Evolutionary conservation across 2,329 filamentous ascomycete species (phyloP), one percentile per base, ranked within the genome.

Genomic region (Trichoderma polysporum): DNA sequence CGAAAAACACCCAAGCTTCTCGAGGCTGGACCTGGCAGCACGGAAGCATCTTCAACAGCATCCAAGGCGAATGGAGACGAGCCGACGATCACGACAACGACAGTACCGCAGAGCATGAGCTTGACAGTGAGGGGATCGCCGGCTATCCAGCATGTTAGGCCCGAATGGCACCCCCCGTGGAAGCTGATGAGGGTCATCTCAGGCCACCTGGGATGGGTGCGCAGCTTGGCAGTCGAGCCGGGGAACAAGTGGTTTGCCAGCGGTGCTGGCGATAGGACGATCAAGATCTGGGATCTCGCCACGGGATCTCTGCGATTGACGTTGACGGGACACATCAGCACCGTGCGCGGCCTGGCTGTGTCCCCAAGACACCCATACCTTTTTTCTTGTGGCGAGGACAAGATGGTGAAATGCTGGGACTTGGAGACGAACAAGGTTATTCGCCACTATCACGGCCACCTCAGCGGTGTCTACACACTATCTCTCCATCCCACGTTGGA

Each of bases 331-430:
- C 94, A 97, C 79, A 97, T 97, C 74, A 96, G 92, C 57, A 96
- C 93, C 4, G 94, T 97, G 0, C 89, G 94, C 62, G 95, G 95
- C 2, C 85, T 99, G 56, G 95, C 94, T 0, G 92, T 99, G 8
- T 97, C 93, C 22, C 92, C 94, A 17, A 85, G 95, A 54, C 95
- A 99, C 80, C 96, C 95, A 0, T 99, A 99, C 76, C 86, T 99
- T 10, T 99, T 99, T 79, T 97, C 93, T 12, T 99, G 95, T 75
- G 96, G 93, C 67, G 95, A 99, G 79, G 95, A 99, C 78, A 99
- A 99, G 83, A 97, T 97, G 94, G 95, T 99, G 69, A 99, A 99
- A 80, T 99, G 95, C 81, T 99, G 95, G 95, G 95, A 99, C 81
- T 82, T 99, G 71, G 95, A 99, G 79, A 97, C 94, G n/a, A 99